Percentiles rank a stretch among this genome's conserved stretches.
Conservation (phyloP, 2,329 filamentous ascomycete species). For the Cladophialophora yegresii region DNA sequence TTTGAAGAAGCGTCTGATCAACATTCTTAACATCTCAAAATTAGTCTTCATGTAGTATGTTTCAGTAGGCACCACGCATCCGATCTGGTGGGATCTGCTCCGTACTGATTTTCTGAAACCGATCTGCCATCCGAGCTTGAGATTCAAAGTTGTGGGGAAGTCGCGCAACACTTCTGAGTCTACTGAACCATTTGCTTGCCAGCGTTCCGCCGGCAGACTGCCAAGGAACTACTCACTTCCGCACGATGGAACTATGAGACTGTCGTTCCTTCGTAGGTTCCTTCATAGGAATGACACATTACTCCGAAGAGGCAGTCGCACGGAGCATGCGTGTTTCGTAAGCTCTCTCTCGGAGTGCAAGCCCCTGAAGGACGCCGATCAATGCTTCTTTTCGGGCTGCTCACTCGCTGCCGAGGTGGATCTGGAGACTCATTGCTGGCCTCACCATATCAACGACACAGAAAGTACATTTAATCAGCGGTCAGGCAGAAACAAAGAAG, state of each 20-base stretch:
- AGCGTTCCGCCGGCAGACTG: no score
- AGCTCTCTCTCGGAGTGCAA: background rate
- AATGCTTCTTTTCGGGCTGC: background rate
- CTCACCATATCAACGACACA: no score
- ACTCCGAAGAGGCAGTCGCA: background rate
- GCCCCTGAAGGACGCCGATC: no score
- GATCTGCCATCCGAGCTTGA: background rate
- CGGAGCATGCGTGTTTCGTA: background rate
- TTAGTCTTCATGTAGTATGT: background rate
- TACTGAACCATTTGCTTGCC: background rate
- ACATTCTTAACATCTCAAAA: background rate
- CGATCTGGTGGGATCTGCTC: background rate
- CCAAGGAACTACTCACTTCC: no score
- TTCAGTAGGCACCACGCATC: background rate
- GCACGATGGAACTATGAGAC: no score
- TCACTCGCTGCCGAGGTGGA: background rate
- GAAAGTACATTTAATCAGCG: no score
- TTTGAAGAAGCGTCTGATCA: background rate
- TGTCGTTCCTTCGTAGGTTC: no score
- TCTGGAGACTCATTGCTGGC: no score
- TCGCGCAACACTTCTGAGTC: background rate
- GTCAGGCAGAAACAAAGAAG: background rate
- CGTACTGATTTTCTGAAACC: background rate
- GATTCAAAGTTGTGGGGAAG: background rate
- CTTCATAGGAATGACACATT: background rate